Evolutionary conservation across 495 filamentous ascomycete genomes (phyloP), one percentile per base, ranked within the genome.

Genomic region (Aspergillus indologenus): DNA sequence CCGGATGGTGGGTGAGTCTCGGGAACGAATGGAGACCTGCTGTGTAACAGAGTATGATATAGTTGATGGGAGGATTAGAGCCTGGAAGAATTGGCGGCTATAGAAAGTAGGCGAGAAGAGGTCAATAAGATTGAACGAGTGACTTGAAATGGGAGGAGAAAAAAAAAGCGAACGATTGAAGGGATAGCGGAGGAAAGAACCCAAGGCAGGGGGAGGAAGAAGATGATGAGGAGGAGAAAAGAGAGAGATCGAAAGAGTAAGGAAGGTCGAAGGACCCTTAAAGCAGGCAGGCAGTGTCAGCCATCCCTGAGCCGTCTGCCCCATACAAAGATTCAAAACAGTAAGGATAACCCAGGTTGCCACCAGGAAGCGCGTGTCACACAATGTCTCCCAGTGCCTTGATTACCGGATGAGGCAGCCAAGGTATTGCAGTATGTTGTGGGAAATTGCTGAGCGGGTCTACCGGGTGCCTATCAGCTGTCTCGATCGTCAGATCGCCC

Each of bases 111-210:
- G 22, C 19, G 54, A 54, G 18, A 44, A 49, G 19, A 61, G 49
- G 29, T 29, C 26, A 34, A 29, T 31, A 54, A 59, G 64, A 61
- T 42, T 46, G 55, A 70, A 61, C 56, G 61, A 67, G 65, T 68
- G 57, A 66, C 64, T 57, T 60, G 53, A 58, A 53, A 57, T 57
- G 49, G 55, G 52, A 59, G 54, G 58, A 53, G 55, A 48, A 56
- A 58, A 43, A 57, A 58, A 56, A 59, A 44, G 59, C 53, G 56
- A 65, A 26, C 22, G 46, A 60, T 57, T 54, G 43, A 59, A 63
- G 53, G 58, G 53, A 57, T 31, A 56, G 57, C 51, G 62, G 53
- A 53, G 50, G 44, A 58, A 52, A 59, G 44, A 8, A 40, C 34
- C 34, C 34, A 40, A 40, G 12, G 34, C 12, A 40, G 34, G 34